Base-by-base conservation (phyloP, 768 basidiomycete species). In the Lenzites betulinus region DNA sequence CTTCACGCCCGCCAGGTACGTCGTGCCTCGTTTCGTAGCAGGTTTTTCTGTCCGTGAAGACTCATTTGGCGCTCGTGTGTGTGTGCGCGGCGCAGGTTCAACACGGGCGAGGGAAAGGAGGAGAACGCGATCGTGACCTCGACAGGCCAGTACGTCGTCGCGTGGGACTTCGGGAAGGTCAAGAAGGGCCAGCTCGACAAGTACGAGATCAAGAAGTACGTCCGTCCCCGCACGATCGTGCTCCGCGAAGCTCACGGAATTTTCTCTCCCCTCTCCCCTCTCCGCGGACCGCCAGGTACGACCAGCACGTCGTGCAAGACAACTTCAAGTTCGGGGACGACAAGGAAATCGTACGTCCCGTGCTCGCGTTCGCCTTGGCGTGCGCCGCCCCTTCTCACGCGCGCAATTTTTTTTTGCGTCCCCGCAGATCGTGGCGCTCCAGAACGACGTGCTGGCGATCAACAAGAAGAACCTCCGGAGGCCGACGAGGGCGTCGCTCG, bases 291-390 rank as follows among this genome's bases (percentile, higher is more conserved):
- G n/a, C 30, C 69, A 81, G 82, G 72, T 98, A 97, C 71, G 90
- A 94, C 68, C 94, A 96, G 67, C 81, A 84, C 47, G 95, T 98
- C 59, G 95, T 98, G 0, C 95, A 97, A 64, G 97, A 99, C 74
- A 93, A 90, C 76, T 99, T 99, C 86, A 92, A 89, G 76, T 98
- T 95, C 70, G 96, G 95, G 15, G 93, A 96, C 68, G 95, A 98
- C 75, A 92, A 93, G 70, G 89, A 98, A 71, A 98, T 99, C 71
- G 93, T 94, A 67, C 69, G 91, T 79, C 33, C 18, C 36, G 25
- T 33, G 18, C 11, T 42, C 26, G 30, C 11, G 16, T 30, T 30
- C 41, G 15, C 20, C 41, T 46, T 46, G 43, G 23, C 43, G 12
- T 22, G 13, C 8, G 23, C 22, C 22, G 23, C 12, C 22, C 5